Conservation (phyloP, 2,329 filamentous ascomycete genomes). For the Myotisia sp. region DNA sequence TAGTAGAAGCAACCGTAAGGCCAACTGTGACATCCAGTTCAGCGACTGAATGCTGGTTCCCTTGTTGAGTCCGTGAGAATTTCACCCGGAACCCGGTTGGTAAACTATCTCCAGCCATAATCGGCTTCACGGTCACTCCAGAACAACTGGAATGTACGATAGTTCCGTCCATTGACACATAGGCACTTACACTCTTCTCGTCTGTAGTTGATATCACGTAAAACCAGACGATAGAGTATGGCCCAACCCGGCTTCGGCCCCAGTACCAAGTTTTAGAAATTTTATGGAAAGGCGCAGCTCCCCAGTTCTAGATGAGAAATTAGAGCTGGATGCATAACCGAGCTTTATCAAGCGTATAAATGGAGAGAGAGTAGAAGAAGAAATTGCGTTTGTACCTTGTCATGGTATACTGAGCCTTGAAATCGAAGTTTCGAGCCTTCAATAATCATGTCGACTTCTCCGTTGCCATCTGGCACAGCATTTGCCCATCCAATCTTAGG, state of each 20-base stretch:
- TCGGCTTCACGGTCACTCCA: not conserved
- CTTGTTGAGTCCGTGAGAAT: not conserved
- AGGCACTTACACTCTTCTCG: slow-evolving; percentile 1
- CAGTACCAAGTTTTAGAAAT: slow-evolving; percentile 28
- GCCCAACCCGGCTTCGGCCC: slow-evolving; percentile 32
- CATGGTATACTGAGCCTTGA: slow-evolving; percentile 32
- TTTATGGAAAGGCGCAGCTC: slow-evolving; percentile 22
- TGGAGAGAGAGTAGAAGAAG: not conserved
- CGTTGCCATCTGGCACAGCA: slow-evolving; percentile 23
- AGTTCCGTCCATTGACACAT: not conserved
- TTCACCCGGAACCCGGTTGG: slow-evolving; percentile 1
- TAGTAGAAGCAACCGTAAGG: slow-evolving; percentile 4
- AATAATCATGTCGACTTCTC: slow-evolving; percentile 19
- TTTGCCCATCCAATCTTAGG: slow-evolving; percentile 29
- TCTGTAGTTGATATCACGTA: slow-evolving; percentile 16
- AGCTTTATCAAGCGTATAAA: not conserved
- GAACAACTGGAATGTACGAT: not conserved
- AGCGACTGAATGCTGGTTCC: not conserved
- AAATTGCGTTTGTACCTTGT: slow-evolving; percentile 23
- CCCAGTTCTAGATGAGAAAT: slow-evolving; percentile 28
- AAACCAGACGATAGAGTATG: slow-evolving; percentile 35
- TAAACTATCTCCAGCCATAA: not conserved
- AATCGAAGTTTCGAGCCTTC: slow-evolving; percentile 21
- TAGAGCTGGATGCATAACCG: not conserved
- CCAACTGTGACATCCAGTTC: slow-evolving; percentile 3